phyloP scores from a whole-genome alignment of 495 filamentous ascomycete species.

The Lepraria neglecta region DNA sequence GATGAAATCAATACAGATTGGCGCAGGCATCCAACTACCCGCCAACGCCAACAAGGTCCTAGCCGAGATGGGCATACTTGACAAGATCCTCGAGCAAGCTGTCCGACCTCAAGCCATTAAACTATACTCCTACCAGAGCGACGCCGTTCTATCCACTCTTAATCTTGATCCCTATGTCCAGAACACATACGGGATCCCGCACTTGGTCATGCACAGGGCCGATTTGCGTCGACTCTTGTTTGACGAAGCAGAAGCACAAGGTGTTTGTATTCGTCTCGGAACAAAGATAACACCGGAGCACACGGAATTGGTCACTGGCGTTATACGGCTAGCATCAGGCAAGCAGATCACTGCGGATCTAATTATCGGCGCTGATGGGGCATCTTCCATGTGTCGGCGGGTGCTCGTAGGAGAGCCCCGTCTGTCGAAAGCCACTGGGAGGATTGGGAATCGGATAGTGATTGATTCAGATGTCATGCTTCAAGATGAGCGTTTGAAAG shows the following conservation, averaged over 20 bases:
- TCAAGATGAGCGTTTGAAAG: constrained; percentile 2
- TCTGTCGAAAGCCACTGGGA: background rate
- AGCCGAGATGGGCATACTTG: constrained; percentile 16
- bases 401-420: background rate
- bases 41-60: constrained; percentile 21
- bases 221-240: constrained; percentile 19
- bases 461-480: constrained; percentile 6
- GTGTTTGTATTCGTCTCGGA: constrained; percentile 12
- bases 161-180: constrained; percentile 8
- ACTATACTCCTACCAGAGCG: constrained; percentile 16
- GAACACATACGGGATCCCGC: constrained; percentile 10
- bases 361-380: too few species aligned
- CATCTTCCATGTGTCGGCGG: too few species aligned
- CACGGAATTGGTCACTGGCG: too few species aligned
- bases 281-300: constrained; percentile 2
- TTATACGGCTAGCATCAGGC: too few species aligned
- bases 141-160: constrained; percentile 14
- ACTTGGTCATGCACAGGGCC: constrained; percentile 18
- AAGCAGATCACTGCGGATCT: too few species aligned
- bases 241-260: constrained; percentile 17
- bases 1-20: background rate
- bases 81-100: constrained; percentile 15
- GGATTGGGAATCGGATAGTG: constrained; percentile 19
- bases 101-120: background rate
- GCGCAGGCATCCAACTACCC: constrained; percentile 23